Evolutionary conservation across 2,329 filamentous ascomycete genomes (phyloP).

Genomic region (Escovopsis sp.): DNA sequence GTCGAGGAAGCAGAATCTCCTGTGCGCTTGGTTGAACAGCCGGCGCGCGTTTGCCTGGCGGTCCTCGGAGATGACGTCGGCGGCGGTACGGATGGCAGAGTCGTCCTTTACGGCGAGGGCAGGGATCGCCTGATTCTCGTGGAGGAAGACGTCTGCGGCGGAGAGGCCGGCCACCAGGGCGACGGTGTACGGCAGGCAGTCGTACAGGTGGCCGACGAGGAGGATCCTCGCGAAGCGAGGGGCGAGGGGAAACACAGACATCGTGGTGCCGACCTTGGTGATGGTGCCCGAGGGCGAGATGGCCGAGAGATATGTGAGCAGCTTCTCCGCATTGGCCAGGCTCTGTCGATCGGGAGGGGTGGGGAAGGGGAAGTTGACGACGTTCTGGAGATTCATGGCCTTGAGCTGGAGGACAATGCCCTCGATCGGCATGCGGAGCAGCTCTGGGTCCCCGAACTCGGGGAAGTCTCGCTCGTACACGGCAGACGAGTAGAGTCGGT

Average conservation of each 20-base stretch:
- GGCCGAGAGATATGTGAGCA: conserved; percentile 74
- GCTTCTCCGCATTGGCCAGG: conserved; percentile 68
- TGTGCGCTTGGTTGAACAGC: conserved; percentile 55
- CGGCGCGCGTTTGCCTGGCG: conserved; percentile 47
- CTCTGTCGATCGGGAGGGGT: conserved; percentile 68
- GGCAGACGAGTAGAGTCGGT: conserved; percentile 83
- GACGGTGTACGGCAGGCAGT: conserved; percentile 72
- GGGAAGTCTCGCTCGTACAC: conserved; percentile 83
- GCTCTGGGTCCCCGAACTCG: conserved; percentile 75
- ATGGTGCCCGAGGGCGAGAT: conserved; percentile 57
- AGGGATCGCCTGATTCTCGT: conserved; percentile 62
- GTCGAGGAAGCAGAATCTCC: conserved; percentile 66
- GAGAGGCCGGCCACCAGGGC: conserved; percentile 80
- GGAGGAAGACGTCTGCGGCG: conserved; percentile 74
- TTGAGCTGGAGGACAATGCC: conserved; percentile 88
- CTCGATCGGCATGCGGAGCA: conserved; percentile 82
- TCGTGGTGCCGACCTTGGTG: conserved; percentile 62
- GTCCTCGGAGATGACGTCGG: conserved; percentile 58
- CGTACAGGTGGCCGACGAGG: conserved; percentile 69
- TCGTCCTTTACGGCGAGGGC: conserved; percentile 31
- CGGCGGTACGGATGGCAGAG: conserved; percentile 40
- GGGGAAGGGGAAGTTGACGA: conserved; percentile 91
- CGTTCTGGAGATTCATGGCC: conserved; percentile 78
- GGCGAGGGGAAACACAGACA: conserved; percentile 79
- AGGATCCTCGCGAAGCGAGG: conserved; percentile 86